Percentiles rank a stretch among this genome's conserved stretches.
These are phyloP conservation scores for Suillus ampliporus DNA, from an alignment of 768 basidiomycete species.

Conservation along the genomic window DNA sequence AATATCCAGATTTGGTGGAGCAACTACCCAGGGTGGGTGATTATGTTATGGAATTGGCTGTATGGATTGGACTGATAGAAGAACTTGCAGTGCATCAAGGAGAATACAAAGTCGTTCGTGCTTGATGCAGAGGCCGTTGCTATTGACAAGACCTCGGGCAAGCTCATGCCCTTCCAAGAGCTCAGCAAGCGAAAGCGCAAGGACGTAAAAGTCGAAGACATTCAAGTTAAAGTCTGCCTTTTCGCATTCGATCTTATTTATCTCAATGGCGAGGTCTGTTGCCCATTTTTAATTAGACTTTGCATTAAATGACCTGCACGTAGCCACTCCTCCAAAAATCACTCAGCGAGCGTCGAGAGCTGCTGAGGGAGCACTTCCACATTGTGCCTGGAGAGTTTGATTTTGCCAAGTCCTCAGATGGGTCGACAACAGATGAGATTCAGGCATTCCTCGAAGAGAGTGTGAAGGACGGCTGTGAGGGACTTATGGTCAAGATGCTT, in stretches of 20 bases:
- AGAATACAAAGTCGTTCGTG: slow-evolving; percentile 86
- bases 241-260: slow-evolving; percentile 98
- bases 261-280: slow-evolving; percentile 87
- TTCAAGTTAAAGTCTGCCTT: slow-evolving; percentile 94
- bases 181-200: slow-evolving; percentile 93
- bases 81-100: slow-evolving; percentile 76
- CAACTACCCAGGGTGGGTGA: slow-evolving; percentile 79
- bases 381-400: slow-evolving; percentile 88
- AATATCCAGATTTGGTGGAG: slow-evolving; percentile 97
- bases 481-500: slow-evolving; percentile 99
- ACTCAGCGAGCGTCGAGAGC: slow-evolving; percentile 73
- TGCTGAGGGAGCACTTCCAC: slow-evolving; percentile 82
- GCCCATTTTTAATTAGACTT: slow-evolving; percentile 7
- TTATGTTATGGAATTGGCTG: neutral
- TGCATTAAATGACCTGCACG: neutral
- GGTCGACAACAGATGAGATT: slow-evolving; percentile 91
- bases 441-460: slow-evolving; percentile 94
- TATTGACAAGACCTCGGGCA: slow-evolving; percentile 82
- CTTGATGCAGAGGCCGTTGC: slow-evolving; percentile 97
- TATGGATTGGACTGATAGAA: slow-evolving; percentile 9
- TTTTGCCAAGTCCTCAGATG: slow-evolving; percentile 91
- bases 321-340: slow-evolving; percentile 85
- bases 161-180: slow-evolving; percentile 98
- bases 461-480: slow-evolving; percentile 98
- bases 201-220: slow-evolving; percentile 97